Conservation (phyloP, 2,329 filamentous ascomycete genomes). For the Penicillium sp. region DNA sequence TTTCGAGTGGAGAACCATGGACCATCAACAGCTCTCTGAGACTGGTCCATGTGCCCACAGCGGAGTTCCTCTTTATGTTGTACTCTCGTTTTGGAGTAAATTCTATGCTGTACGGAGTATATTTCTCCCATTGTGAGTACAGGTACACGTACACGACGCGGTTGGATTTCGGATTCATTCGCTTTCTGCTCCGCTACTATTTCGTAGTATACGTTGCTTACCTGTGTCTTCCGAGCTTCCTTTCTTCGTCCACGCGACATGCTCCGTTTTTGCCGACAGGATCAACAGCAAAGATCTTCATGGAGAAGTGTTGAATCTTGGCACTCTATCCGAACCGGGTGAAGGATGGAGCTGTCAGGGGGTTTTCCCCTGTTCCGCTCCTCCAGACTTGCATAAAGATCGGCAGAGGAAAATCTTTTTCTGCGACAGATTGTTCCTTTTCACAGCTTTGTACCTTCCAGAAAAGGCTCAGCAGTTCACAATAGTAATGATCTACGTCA, state of each 20-base stretch:
- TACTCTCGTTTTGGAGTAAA: conserved; percentile 6
- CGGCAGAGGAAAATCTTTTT: conserved; percentile 1
- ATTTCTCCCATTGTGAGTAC: neutral
- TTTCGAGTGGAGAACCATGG: conserved; percentile 21
- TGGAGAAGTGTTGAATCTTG: conserved; percentile 9
- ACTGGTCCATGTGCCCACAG: conserved; percentile 6
- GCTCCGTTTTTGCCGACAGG: neutral
- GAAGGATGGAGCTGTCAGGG: conserved; percentile 2
- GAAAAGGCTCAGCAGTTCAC: neutral
- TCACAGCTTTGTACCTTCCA: neutral
- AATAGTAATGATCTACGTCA: neutral
- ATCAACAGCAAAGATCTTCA: conserved; percentile 4
- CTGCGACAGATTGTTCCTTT: neutral
- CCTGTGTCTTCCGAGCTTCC: too few relatives aligned
- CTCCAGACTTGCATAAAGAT: conserved; percentile 6
- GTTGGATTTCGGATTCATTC: too few relatives aligned
- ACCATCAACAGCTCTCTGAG: too few relatives aligned
- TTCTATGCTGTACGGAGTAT: too few relatives aligned
- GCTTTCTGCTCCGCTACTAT: too few relatives aligned
- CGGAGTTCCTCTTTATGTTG: conserved; percentile 15
- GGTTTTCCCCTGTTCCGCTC: neutral
- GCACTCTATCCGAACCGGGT: conserved; percentile 9
- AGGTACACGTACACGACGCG: too few relatives aligned
- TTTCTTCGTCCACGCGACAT: neutral
- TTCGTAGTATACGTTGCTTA: too few relatives aligned